These are phyloP conservation scores for Dactylonectria estremocensis DNA, from an alignment of 2,329 filamentous ascomycete genomes.

Conservation along the genomic window DNA sequence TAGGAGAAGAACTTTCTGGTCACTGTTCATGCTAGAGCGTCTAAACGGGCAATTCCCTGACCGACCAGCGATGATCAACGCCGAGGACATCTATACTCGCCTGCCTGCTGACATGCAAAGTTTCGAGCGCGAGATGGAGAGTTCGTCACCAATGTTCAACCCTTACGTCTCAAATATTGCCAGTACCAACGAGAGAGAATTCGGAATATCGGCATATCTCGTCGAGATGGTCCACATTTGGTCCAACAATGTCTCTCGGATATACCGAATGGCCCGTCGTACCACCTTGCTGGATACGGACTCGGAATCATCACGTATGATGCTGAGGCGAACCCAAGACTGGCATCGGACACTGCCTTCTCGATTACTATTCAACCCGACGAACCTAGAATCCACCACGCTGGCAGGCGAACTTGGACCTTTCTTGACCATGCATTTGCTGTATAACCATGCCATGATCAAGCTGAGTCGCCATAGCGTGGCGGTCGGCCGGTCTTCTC, in stretches of 20 bases:
- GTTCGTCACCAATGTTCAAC: conserved; percentile 73
- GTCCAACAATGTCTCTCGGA: conserved; percentile 74
- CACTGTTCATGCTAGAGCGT: conserved; percentile 78
- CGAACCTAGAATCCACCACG: conserved; percentile 71
- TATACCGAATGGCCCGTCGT: conserved; percentile 60
- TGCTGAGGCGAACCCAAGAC: conserved; percentile 66
- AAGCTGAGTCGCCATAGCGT: conserved; percentile 75
- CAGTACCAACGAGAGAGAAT: conserved; percentile 44
- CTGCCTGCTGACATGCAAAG: conserved; percentile 73
- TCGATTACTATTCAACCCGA: conserved; percentile 66
- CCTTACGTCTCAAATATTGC: conserved; percentile 54
- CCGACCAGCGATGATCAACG: conserved; percentile 69
- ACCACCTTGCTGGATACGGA: conserved; percentile 48
- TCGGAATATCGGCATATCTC: conserved; percentile 72
- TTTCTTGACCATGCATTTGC: conserved; percentile 75
- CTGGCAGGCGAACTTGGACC: conserved; percentile 68
- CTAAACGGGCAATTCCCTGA: conserved; percentile 72
- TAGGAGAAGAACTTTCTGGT: conserved; percentile 80
- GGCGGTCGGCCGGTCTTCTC: conserved; percentile 55
- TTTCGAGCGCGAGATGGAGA: conserved; percentile 74
- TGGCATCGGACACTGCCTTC: conserved; percentile 73
- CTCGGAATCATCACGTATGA: conserved; percentile 59
- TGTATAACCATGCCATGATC: conserved; percentile 76
- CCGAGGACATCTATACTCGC: conserved; percentile 77
- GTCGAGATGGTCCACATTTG: conserved; percentile 76